Evolutionary conservation across 208 protist species (phyloP).

Genomic region (Crithidia acanthocephali): DNA sequence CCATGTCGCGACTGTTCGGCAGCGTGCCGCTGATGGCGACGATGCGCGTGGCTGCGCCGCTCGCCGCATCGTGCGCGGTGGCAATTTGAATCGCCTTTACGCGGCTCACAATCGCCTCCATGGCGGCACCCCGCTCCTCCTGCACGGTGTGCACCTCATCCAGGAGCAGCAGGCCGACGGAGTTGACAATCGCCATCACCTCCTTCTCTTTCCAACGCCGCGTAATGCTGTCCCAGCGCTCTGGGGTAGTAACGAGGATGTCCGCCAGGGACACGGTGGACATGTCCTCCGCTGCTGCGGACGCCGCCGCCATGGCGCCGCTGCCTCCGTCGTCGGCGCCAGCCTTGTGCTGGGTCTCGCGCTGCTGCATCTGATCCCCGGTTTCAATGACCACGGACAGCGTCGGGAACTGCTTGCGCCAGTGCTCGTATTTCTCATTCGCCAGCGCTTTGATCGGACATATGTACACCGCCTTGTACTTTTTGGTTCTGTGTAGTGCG

Average conservation of each 20-base stretch:
- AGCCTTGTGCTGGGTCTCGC: not conserved
- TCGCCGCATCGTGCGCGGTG: conserved; percentile 4
- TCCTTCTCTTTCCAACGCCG: conserved; percentile 87
- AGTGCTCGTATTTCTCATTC: conserved; percentile 83
- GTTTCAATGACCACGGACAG: conserved; percentile 92
- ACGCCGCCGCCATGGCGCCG: conserved; percentile 88
- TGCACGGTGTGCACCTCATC: conserved; percentile 95
- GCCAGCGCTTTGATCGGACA: conserved; percentile 93
- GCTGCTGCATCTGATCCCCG: conserved; percentile 93
- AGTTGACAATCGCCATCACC: conserved; percentile 70
- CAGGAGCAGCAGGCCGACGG: conserved; percentile 84
- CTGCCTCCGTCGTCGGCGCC: conserved; percentile 74
- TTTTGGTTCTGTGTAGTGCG: not conserved
- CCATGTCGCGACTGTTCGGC: conserved; percentile 91
- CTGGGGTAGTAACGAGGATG: conserved; percentile 93
- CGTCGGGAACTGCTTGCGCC: conserved; percentile 75
- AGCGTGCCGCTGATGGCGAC: conserved; percentile 94
- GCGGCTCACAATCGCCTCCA: conserved; percentile 93
- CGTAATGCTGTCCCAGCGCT: conserved; percentile 95
- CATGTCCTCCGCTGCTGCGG: conserved; percentile 61
- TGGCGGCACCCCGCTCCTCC: conserved; percentile 89
- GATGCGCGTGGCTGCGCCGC: conserved; percentile 56
- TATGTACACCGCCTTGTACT: conserved; percentile 87
- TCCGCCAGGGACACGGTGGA: conserved; percentile 51
- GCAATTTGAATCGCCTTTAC: conserved; percentile 77